A percentile compares a stretch with the other conserved stretches of the same genome.
phyloP scores from a whole-genome alignment of 2,329 filamentous ascomycete species.

The Neonectria hederae region DNA sequence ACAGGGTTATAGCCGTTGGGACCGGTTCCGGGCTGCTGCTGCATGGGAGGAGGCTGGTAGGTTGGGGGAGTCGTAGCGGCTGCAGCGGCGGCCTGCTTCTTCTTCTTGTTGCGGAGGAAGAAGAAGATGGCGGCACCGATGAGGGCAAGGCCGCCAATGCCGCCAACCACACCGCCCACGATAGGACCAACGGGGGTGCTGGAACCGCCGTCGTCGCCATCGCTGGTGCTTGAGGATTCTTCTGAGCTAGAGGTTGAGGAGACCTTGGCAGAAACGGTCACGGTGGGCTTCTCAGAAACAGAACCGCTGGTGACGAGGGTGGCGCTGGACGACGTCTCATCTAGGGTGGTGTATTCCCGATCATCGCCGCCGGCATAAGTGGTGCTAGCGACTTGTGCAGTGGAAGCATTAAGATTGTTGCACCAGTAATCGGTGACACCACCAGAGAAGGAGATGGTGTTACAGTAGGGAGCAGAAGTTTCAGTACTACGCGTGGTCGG shows the following conservation, averaged over 20 bases:
- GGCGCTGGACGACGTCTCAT: conserved; percentile 33
- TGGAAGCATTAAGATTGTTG: conserved; percentile 46
- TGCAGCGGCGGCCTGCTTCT: conserved; percentile 28
- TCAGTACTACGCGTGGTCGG: conserved; percentile 47
- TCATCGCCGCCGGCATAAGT: conserved; percentile 52
- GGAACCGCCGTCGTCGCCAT: background rate
- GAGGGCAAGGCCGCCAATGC: conserved; percentile 47
- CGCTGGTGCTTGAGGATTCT: background rate
- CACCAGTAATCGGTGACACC: conserved; percentile 58
- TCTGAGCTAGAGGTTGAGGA: background rate
- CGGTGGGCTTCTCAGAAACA: background rate
- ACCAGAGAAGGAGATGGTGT: conserved; percentile 54
- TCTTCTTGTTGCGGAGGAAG: conserved; percentile 44
- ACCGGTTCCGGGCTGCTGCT: conserved; percentile 29
- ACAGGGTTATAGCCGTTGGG: conserved; percentile 27
- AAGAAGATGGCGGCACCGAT: conserved; percentile 44
- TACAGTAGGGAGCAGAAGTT: conserved; percentile 52
- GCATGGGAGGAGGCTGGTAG: conserved; percentile 25
- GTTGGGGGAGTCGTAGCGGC: conserved; percentile 17
- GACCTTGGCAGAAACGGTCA: conserved; percentile 7
- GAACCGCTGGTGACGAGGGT: conserved; percentile 23
- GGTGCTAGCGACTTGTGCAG: conserved; percentile 50
- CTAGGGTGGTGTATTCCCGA: conserved; percentile 4
- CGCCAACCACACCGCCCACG: conserved; percentile 51
- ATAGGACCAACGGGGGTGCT: conserved; percentile 48